Percentiles rank a stretch among this genome's conserved stretches.
These are phyloP conservation scores for Picea glauca DNA, from an alignment of 75 land plant species.

Conservation along the genomic window DNA sequence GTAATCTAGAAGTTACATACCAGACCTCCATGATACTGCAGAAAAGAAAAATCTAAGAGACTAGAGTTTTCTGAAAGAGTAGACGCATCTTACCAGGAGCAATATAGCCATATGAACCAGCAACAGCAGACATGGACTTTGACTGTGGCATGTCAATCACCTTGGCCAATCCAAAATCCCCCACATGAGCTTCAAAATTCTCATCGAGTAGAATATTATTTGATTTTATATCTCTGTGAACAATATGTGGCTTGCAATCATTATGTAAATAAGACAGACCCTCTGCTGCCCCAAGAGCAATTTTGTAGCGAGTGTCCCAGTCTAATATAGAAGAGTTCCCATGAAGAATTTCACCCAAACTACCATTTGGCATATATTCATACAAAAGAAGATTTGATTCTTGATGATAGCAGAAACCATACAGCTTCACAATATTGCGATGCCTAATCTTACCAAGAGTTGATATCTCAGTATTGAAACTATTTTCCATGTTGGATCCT, in stretches of 20 bases:
- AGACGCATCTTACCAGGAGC: conserved; percentile 62
- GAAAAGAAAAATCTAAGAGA: too few species aligned
- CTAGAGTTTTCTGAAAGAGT: not conserved
- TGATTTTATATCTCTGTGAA: conserved; percentile 78
- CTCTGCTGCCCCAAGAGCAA: conserved; percentile 83
- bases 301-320: conserved; percentile 66
- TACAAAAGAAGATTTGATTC: conserved; percentile 50
- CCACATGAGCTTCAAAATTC: conserved; percentile 79
- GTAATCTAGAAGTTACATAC: too few species aligned
- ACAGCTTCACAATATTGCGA: conserved; percentile 50
- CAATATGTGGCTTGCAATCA: conserved; percentile 71
- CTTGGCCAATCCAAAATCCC: conserved; percentile 81
- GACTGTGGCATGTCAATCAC: conserved; percentile 63
- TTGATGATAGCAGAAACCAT: conserved; percentile 54
- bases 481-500: conserved; percentile 25
- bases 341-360: conserved; percentile 53
- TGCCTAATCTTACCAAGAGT: conserved; percentile 64
- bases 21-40: too few species aligned
- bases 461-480: conserved; percentile 49
- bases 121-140: conserved; percentile 70
- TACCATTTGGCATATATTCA: conserved; percentile 62
- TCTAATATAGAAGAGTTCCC: conserved; percentile 38
- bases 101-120: conserved; percentile 84
- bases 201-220: conserved; percentile 70
- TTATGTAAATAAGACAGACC: conserved; percentile 78